Evolutionary conservation across 2,329 filamentous ascomycete species (phyloP), one percentile per base, ranked within the genome.

Genomic region (Alternaria gansuensis): DNA sequence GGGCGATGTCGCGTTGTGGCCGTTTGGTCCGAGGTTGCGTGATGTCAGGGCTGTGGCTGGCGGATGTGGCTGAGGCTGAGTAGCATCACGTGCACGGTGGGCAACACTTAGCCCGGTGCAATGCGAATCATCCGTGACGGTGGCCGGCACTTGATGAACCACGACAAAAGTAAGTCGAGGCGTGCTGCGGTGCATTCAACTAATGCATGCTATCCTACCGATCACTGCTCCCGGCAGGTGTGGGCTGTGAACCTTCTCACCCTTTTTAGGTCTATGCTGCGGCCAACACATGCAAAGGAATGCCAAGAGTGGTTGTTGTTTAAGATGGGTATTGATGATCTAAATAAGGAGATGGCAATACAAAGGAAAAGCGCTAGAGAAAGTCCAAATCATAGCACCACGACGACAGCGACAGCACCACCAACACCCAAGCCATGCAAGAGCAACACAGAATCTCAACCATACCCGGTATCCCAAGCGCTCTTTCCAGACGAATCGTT

Each of bases 31-130:
- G 49, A 49, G 37, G 21, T 41, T 56, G 29, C 46, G 50, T 59
- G 50, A 61, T 61, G 55, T 50, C 55, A 54, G 41, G 33, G 45
- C 33, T 34, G 53, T 57, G 54, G 54, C 53, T 51, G 43, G 29
- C 17, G 23, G 48, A 26, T 52, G 54, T 52, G 54, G 54, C 55
- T 53, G 34, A 33, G 5, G 24, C 14, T 14, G 23, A 10, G 17
- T 11, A 34, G 26, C 21, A 23, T 59, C 59, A 62, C 51, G 55
- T 59, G 59, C n/a, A 23, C 28, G n/a, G 29, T 14, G 26, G 17
- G 21, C 36, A 9, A 24, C 21, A 17, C 10, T 40, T 2, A 23
- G 10, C 37, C 5, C 17, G 21, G 37, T 24, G 21, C 21, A 11
- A 21, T 40, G 21, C 37, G 21, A 24, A 40, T 14, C 7, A 14